A percentile compares a stretch with the other conserved stretches of the same genome.
phyloP scores from a whole-genome alignment of 2,329 filamentous ascomycete genomes.

The Gyromitra esculenta region DNA sequence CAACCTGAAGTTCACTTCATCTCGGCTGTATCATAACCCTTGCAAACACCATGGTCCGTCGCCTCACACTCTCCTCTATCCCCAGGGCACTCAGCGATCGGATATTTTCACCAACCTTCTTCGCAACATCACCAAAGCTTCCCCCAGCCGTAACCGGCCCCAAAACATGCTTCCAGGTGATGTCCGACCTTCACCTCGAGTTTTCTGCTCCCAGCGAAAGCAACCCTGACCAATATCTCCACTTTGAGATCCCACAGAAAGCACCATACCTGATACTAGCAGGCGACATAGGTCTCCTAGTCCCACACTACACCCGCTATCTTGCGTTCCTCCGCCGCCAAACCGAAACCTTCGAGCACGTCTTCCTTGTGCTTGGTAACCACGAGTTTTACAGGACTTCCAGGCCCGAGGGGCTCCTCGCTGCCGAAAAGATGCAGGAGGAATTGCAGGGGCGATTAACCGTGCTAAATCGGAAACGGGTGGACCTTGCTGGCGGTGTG shows the following conservation, averaged over 20 bases:
- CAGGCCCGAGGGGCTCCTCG: slow-evolving; percentile 60
- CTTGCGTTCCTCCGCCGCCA: slow-evolving; percentile 63
- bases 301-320: slow-evolving; percentile 63
- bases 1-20: slow-evolving; percentile 86
- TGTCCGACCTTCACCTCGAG: slow-evolving; percentile 67
- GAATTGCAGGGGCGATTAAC: slow-evolving; percentile 63
- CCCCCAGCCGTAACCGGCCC: slow-evolving; percentile 48
- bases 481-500: slow-evolving; percentile 61
- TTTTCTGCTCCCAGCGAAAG: slow-evolving; percentile 60
- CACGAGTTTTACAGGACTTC: slow-evolving; percentile 67
- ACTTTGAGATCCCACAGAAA: slow-evolving; percentile 62
- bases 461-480: slow-evolving; percentile 63
- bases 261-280: slow-evolving; percentile 64
- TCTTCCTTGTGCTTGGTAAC: slow-evolving; percentile 67
- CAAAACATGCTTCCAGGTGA: slow-evolving; percentile 60
- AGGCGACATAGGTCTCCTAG: slow-evolving; percentile 66
- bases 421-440: slow-evolving; percentile 60
- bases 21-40: slow-evolving; percentile 78
- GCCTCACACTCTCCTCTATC: slow-evolving; percentile 39
- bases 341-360: slow-evolving; percentile 61
- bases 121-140: slow-evolving; percentile 24
- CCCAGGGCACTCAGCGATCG: slow-evolving; percentile 47
- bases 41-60: slow-evolving; percentile 59
- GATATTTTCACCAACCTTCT: slow-evolving; percentile 45
- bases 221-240: slow-evolving; percentile 59